Base-by-base conservation (phyloP, 495 filamentous ascomycete genomes). In the Letharia columbiana region DNA sequence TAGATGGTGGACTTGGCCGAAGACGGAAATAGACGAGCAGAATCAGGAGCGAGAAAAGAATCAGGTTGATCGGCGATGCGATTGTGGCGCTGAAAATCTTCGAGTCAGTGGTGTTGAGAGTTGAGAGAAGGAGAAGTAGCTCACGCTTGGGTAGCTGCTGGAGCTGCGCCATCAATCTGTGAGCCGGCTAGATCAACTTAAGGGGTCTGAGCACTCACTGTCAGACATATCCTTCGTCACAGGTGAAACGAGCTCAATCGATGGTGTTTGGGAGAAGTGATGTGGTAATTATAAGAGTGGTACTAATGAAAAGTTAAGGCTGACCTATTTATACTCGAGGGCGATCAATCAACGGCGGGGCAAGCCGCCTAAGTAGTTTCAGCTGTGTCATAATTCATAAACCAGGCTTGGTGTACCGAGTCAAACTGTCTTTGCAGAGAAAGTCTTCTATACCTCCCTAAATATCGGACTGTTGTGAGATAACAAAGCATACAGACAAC, bases 11-110 rank as follows among this genome's bases (percentile, higher is more conserved):
- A 58, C 83, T 74, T 28, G 89, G 87, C 58, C 86, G 84, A 71
- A 89, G 80, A 68, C 88, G 82, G 65, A 80, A 74, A 80, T 91
- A 94, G 65, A 87, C 74, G 28, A 91, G 80, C 74, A 90, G 82
- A 62, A 87, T 70, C 71, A 91, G 83, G 64, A 91, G 78, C 61
- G 83, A 81, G 71, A 90, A 71, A 65, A 96, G 85, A 69, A 92
- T 80, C 41, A 89, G 73, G 77, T 95, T 96, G 69, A 94, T 86
- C 4, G 91, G 91, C 4, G 91, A 87, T 67, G 86, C 79, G 71
- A 95, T 78, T 28, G 83, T 78, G 73, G 83, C 80, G 63, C 83
- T 86, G 73, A 10, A 61, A 20, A 40, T 20, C 15, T 33, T 39
- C 8, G 8, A 20, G 11, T 52, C n/a, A 11, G 58, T 63, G 66